A percentile compares a stretch with the other conserved stretches of the same genome.
These are phyloP conservation scores for Solanum pimpinellifolium DNA, from an alignment of 257 asterid species.

Conservation along the genomic window DNA sequence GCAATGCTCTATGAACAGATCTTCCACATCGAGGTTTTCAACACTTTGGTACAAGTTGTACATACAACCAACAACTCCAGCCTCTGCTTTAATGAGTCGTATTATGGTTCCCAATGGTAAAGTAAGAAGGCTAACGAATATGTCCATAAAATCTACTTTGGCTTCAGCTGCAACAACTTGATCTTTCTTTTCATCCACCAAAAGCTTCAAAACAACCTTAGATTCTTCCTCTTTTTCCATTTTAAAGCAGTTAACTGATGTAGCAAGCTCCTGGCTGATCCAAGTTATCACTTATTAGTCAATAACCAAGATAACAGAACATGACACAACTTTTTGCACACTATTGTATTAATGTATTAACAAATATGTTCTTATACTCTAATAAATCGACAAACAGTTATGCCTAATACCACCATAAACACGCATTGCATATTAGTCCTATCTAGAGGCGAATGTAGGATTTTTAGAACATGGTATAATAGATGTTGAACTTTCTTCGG, in stretches of 20 bases:
- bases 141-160: not conserved
- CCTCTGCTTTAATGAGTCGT: not conserved
- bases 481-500: too few relatives aligned
- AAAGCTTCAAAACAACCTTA: not conserved
- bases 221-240: not conserved
- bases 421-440: too few relatives aligned
- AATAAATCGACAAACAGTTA: not conserved
- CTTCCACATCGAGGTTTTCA: not conserved
- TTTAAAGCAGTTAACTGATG: not conserved
- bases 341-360: too few relatives aligned
- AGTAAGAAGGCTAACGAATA: not conserved
- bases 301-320: not conserved
- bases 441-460: too few relatives aligned
- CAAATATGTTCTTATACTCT: too few relatives aligned
- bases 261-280: not conserved
- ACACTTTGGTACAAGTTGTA: not conserved
- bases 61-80: not conserved
- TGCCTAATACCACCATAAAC: not conserved
- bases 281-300: not conserved
- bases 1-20: not conserved
- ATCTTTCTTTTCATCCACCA: not conserved
- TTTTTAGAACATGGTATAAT: too few relatives aligned
- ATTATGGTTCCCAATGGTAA: not conserved
- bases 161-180: constrained; percentile 3
- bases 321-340: not conserved